Evolutionary conservation across 768 basidiomycete species (phyloP).

Genomic region (Tricholoma sp.): DNA sequence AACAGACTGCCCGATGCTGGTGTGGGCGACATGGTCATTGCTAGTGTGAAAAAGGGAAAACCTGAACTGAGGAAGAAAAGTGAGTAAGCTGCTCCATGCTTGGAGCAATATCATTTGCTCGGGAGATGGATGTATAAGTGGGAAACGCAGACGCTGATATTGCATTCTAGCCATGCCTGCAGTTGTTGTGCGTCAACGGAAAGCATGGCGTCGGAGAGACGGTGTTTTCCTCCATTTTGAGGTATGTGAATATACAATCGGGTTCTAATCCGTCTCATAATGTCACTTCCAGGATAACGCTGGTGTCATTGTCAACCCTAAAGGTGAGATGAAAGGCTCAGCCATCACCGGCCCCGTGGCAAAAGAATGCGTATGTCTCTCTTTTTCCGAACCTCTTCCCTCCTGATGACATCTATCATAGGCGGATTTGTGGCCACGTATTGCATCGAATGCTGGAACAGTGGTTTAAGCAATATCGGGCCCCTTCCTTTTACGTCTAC

Average conservation of each 20-base stretch:
- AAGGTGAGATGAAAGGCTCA: constrained; percentile 99
- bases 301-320: constrained; percentile 96
- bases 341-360: constrained; percentile 96
- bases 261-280: not conserved
- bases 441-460: constrained; percentile 97
- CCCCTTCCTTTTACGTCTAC: constrained; percentile 12
- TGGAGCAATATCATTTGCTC: not conserved
- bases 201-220: constrained; percentile 96
- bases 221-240: constrained; percentile 99
- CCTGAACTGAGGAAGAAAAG: constrained; percentile 99
- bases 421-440: constrained; percentile 99
- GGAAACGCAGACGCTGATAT: constrained; percentile 7
- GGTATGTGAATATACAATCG: constrained; percentile 33
- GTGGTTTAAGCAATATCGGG: constrained; percentile 65
- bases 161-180: constrained; percentile 81
- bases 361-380: constrained; percentile 92
- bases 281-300: constrained; percentile 68
- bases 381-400: not conserved
- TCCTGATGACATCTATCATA: constrained; percentile 21
- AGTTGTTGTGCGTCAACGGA: constrained; percentile 95
- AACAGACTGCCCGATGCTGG: constrained; percentile 97
- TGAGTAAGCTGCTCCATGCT: constrained; percentile 37
- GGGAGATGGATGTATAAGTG: not conserved
- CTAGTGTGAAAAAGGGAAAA: constrained; percentile 99
- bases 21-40: constrained; percentile 94